Evolutionary conservation across 768 basidiomycete genomes (phyloP).

Genomic region (Suillus decipiens): DNA sequence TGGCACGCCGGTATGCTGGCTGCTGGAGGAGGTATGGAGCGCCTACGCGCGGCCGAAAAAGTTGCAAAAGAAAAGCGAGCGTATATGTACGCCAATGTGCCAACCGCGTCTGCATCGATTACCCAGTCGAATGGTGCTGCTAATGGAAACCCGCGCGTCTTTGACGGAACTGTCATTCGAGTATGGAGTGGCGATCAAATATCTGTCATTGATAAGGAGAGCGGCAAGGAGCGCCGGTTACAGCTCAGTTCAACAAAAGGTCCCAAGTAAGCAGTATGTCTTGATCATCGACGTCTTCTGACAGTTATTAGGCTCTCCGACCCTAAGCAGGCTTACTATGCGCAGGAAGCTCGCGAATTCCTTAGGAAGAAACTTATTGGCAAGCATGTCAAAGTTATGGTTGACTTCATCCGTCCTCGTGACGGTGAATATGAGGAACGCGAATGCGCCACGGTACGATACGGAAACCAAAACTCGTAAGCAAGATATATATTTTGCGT

Average conservation of each 20-base stretch:
- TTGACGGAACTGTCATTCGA: conserved; percentile 82
- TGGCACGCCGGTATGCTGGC: conserved; percentile 98
- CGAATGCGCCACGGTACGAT: conserved; percentile 88
- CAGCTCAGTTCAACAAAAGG: conserved; percentile 89
- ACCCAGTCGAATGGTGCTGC: conserved; percentile 49
- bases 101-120: conserved; percentile 36
- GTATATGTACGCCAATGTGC: conserved; percentile 65
- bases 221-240: conserved; percentile 74
- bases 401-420: conserved; percentile 89
- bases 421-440: conserved; percentile 95
- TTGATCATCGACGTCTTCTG: not conserved
- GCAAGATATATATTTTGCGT: conserved; percentile 22
- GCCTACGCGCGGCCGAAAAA: conserved; percentile 82
- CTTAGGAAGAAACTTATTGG: conserved; percentile 91
- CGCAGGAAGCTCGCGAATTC: conserved; percentile 92
- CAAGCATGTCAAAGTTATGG: conserved; percentile 75
- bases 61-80: conserved; percentile 73
- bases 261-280: conserved; percentile 60
- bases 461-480: conserved; percentile 78
- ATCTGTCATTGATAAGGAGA: conserved; percentile 74
- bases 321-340: conserved; percentile 83
- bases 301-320: conserved; percentile 65
- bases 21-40: conserved; percentile 81
- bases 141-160: conserved; percentile 51
- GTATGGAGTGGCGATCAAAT: conserved; percentile 94